Evolutionary conservation across 345 rosid genomes (phyloP).

Genomic region (Sisymbrium irio): DNA sequence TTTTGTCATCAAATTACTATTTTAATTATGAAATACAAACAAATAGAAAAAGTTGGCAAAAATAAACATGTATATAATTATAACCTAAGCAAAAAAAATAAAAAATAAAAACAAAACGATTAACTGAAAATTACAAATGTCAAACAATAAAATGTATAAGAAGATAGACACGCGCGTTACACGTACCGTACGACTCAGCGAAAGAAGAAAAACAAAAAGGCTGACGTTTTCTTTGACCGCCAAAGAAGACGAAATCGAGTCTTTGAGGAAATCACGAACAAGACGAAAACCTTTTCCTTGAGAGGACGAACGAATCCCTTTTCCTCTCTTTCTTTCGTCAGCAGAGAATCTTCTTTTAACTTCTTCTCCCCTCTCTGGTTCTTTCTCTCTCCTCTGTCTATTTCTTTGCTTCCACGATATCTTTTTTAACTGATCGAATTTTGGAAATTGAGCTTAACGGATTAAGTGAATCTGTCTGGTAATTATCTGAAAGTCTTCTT

Average conservation of each 20-base stretch:
- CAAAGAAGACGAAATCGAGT: conserved; percentile 17
- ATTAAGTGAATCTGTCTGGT: no score
- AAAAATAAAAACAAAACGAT: not conserved
- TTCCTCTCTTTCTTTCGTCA: not conserved
- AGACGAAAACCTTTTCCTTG: not conserved
- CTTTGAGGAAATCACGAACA: conserved; percentile 16
- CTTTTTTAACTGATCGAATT: conserved; percentile 4
- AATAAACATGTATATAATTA: no score
- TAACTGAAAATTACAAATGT: not conserved
- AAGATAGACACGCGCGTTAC: not conserved
- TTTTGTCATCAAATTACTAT: no score
- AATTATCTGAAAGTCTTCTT: not conserved
- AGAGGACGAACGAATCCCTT: not conserved
- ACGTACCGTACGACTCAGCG: not conserved
- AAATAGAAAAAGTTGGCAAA: no score
- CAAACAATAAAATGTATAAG: not conserved
- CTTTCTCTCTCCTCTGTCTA: not conserved
- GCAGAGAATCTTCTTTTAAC: not conserved
- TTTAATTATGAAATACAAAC: no score
- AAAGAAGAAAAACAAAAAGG: not conserved
- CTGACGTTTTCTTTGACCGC: conserved; percentile 31
- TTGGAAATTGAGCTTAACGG: not conserved
- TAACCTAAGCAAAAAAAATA: no score
- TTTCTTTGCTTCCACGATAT: not conserved
- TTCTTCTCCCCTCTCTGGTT: not conserved